A percentile compares a stretch with the other conserved stretches of the same genome.
Conservation (phyloP, 2,329 filamentous ascomycete genomes). For the Epichloe baconii region DNA sequence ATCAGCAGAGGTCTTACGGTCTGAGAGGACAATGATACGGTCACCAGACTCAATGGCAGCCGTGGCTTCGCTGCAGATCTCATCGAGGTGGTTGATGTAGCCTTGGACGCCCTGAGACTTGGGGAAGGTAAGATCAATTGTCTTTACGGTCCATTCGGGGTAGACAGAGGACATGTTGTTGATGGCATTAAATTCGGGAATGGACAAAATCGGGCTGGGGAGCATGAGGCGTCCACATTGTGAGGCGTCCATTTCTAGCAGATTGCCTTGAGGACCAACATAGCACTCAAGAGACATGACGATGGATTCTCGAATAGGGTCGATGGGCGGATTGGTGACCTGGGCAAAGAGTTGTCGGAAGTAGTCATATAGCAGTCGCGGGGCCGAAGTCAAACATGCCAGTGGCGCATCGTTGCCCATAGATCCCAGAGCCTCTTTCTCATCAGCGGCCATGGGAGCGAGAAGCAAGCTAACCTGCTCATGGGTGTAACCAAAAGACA, state of each 20-base stretch:
- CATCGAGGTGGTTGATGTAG: slow-evolving; percentile 76
- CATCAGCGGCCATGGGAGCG: slow-evolving; percentile 91
- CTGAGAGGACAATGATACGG: slow-evolving; percentile 78
- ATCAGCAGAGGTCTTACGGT: slow-evolving; percentile 70
- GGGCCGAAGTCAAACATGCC: slow-evolving; percentile 80
- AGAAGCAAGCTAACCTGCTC: slow-evolving; percentile 89
- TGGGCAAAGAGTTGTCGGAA: slow-evolving; percentile 97
- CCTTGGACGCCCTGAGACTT: slow-evolving; percentile 72
- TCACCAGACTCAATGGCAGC: slow-evolving; percentile 72
- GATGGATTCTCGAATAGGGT: slow-evolving; percentile 91
- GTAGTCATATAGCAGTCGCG: slow-evolving; percentile 85
- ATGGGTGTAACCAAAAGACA: slow-evolving; percentile 85
- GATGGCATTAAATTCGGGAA: slow-evolving; percentile 81
- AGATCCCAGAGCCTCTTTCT: slow-evolving; percentile 90
- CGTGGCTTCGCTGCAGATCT: slow-evolving; percentile 74
- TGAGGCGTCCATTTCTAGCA: slow-evolving; percentile 82
- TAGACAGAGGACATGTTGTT: slow-evolving; percentile 63
- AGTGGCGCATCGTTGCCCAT: slow-evolving; percentile 97
- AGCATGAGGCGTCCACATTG: slow-evolving; percentile 80
- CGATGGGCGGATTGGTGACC: slow-evolving; percentile 95
- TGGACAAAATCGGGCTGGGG: slow-evolving; percentile 77
- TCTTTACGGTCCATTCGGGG: slow-evolving; percentile 74
- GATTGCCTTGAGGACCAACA: slow-evolving; percentile 87
- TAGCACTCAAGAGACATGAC: slow-evolving; percentile 98
- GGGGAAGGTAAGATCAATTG: slow-evolving; percentile 85